phyloP scores from a whole-genome alignment of 2,329 filamentous ascomycete species.

The Myriosclerotinia curreyana region DNA sequence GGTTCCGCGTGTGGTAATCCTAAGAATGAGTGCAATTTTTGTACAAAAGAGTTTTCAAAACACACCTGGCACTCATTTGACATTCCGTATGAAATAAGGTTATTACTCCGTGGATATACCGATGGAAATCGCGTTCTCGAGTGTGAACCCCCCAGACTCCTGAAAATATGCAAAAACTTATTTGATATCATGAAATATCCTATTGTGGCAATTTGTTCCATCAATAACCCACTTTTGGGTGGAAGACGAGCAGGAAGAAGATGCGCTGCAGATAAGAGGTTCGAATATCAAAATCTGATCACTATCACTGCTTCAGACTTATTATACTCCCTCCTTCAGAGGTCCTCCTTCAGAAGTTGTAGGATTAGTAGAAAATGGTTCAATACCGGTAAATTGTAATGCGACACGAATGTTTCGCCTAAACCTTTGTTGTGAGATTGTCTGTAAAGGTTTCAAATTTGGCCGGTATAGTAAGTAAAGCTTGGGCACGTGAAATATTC shows the following conservation, averaged over 20 bases:
- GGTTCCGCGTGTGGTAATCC: not conserved
- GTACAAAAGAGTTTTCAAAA: not conserved
- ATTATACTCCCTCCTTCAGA: too few species aligned
- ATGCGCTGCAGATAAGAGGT: constrained; percentile 4
- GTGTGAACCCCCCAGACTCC: not conserved
- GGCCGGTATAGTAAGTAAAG: too few species aligned
- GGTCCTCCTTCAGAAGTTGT: too few species aligned
- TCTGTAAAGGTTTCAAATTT: not conserved
- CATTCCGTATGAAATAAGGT: not conserved
- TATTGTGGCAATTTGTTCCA: constrained; percentile 10
- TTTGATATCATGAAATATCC: not conserved
- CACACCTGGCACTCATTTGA: not conserved
- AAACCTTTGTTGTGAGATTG: not conserved
- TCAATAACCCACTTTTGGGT: constrained; percentile 11
- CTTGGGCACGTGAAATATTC: not conserved
- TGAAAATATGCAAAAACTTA: not conserved
- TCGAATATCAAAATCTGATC: constrained; percentile 4
- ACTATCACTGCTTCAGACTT: not conserved
- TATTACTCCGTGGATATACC: not conserved
- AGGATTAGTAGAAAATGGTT: not conserved
- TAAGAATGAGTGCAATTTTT: not conserved
- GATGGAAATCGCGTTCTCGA: not conserved
- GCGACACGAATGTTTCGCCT: not conserved
- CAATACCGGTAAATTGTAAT: not conserved
- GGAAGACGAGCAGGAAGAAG: not conserved